A percentile compares a stretch with the other conserved stretches of the same genome.
These are phyloP conservation scores for Balakata baccata DNA, from an alignment of 345 rosid genomes.

Conservation along the genomic window DNA sequence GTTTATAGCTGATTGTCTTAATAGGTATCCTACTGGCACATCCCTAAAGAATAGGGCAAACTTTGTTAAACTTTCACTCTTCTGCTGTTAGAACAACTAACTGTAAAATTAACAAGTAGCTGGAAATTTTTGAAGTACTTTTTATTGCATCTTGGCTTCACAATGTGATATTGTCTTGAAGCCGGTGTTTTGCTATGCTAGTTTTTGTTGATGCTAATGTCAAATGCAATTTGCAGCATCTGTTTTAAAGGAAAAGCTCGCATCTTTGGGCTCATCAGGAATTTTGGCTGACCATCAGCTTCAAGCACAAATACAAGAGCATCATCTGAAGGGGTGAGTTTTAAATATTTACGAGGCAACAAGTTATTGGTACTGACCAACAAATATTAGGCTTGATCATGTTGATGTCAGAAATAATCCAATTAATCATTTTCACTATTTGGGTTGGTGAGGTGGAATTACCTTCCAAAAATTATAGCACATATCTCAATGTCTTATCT, in stretches of 20 bases:
- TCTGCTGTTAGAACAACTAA: no score
- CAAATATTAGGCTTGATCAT: neutral
- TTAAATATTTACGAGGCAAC: neutral
- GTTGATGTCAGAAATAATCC: neutral
- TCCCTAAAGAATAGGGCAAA: neutral
- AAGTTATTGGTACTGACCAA: neutral
- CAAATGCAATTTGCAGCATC: slow-evolving; percentile 62
- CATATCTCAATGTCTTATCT: neutral
- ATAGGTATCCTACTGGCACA: neutral
- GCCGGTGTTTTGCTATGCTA: neutral
- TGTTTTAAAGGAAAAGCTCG: slow-evolving; percentile 85
- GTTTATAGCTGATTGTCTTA: no score
- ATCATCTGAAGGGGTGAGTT: slow-evolving; percentile 81
- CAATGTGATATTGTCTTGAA: slow-evolving; percentile 5
- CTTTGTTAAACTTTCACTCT: neutral
- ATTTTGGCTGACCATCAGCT: slow-evolving; percentile 98
- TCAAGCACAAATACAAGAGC: slow-evolving; percentile 90
- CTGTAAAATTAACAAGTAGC: neutral
- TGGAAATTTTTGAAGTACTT: slow-evolving; percentile 8
- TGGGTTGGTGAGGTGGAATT: neutral
- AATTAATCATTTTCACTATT: neutral
- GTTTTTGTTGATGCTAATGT: slow-evolving; percentile 14
- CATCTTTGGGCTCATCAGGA: slow-evolving; percentile 92
- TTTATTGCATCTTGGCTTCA: neutral
- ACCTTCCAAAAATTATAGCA: neutral